A percentile compares a stretch with the other conserved stretches of the same genome.
These are phyloP conservation scores for Karstenula rhodostoma DNA, from an alignment of 2,329 filamentous ascomycete species.

Conservation along the genomic window DNA sequence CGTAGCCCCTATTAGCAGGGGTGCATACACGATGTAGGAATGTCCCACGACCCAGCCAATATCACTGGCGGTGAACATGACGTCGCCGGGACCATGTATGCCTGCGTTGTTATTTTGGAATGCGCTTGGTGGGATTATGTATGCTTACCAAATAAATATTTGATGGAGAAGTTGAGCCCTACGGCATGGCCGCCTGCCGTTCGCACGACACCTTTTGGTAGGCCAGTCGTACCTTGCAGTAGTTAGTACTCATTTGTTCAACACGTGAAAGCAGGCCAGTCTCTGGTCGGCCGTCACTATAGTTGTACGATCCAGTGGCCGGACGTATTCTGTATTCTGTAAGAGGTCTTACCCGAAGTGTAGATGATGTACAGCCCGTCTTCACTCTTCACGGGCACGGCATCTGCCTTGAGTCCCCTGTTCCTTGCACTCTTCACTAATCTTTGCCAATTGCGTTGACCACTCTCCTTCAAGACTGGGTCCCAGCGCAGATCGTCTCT, in stretches of 20 bases:
- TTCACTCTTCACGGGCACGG: constrained; percentile 78
- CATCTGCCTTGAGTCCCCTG: constrained; percentile 72
- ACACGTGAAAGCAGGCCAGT: not conserved
- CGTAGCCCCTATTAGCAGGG: constrained; percentile 82
- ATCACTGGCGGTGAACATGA: constrained; percentile 81
- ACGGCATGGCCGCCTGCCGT: constrained; percentile 89
- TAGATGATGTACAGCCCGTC: constrained; percentile 92
- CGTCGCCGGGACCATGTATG: constrained; percentile 83
- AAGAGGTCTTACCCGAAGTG: constrained; percentile 67
- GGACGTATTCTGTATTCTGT: not conserved
- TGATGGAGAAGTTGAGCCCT: constrained; percentile 80
- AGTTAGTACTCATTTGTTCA: not conserved
- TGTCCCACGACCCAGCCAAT: constrained; percentile 89
- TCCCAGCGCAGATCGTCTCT: constrained; percentile 79
- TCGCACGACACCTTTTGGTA: constrained; percentile 83
- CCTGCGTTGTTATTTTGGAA: not conserved
- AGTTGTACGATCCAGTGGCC: not conserved
- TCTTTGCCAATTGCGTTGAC: constrained; percentile 81
- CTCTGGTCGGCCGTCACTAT: not conserved
- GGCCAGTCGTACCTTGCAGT: constrained; percentile 71
- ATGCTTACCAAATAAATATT: constrained; percentile 73
- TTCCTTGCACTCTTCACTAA: constrained; percentile 75
- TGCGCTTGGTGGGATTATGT: too few species aligned
- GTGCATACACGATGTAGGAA: constrained; percentile 85
- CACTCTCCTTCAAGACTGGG: constrained; percentile 68